Percentiles rank a stretch among this genome's conserved stretches.
Evolutionary conservation across 345 rosid genomes (phyloP).

Genomic region (Sisymbrium irio): DNA sequence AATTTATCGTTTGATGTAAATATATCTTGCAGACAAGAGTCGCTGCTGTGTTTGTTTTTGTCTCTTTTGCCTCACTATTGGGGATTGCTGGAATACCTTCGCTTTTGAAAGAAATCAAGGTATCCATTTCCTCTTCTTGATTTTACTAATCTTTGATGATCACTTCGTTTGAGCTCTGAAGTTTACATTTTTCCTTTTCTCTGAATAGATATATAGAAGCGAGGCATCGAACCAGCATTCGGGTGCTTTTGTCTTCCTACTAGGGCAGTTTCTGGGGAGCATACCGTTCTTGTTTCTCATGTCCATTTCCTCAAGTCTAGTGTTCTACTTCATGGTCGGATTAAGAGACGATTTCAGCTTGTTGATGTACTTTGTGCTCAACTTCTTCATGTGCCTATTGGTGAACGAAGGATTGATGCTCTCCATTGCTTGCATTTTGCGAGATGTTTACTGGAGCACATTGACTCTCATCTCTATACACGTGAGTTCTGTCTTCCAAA

Average conservation of each 20-base stretch:
- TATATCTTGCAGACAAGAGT: constrained; percentile 72
- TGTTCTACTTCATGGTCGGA: constrained; percentile 90
- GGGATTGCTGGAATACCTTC: constrained; percentile 82
- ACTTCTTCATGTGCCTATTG: constrained; percentile 84
- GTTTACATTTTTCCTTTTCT: background rate
- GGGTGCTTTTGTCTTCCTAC: constrained; percentile 78
- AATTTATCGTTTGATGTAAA: background rate
- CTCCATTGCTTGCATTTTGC: constrained; percentile 62
- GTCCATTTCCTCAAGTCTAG: constrained; percentile 93
- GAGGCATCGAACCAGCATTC: constrained; percentile 93
- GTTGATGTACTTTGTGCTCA: constrained; percentile 97
- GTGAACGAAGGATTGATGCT: constrained; percentile 93
- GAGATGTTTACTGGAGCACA: constrained; percentile 73
- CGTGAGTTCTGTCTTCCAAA: constrained; percentile 46
- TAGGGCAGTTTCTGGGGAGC: constrained; percentile 94
- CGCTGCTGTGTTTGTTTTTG: constrained; percentile 74
- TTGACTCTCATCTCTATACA: constrained; percentile 59
- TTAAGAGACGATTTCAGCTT: constrained; percentile 84
- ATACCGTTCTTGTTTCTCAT: constrained; percentile 94
- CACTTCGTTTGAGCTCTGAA: constrained; percentile 5
- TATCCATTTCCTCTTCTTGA: constrained; percentile 27
- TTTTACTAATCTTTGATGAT: background rate
- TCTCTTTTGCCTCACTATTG: constrained; percentile 87
- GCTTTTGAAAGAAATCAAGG: constrained; percentile 79
- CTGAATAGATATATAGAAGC: constrained; percentile 65